Base-by-base conservation (phyloP, 139 green algal genomes). In the Chlamydomonas incerta region DNA sequence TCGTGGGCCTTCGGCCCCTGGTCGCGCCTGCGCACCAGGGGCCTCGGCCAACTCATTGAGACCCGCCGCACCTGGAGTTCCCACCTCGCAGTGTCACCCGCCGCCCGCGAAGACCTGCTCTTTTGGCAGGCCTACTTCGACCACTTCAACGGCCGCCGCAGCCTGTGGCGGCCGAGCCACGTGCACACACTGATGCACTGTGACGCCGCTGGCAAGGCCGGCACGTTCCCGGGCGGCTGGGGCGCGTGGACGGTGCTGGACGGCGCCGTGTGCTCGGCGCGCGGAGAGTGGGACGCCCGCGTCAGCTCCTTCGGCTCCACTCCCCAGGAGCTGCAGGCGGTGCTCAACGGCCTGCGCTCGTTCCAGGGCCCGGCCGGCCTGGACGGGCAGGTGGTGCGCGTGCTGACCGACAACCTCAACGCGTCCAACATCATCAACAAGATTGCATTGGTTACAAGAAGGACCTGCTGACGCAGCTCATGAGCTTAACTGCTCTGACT, bases 131-230 rank as follows among this genome's bases (percentile, higher is more conserved):
- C 1, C 29, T 41, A 23, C 18, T 86, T 86, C 23, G 80, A 86
- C 80, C 10, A 37, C 2, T 79, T 75, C 68, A 86, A 86, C 68
- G n/a, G n/a, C n/a, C n/a, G n/a, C n/a, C n/a, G n/a, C n/a, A n/a
- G n/a, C n/a, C n/a, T n/a, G n/a, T n/a, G 80, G 80, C 47, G 28
- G 2, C 47, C 66, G 14, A 62, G 67, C 41, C 34, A 75, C 28
- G 46, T 63, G 20, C 15, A 66, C 62, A 69, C 41, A 15, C 21
- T 85, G 34, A 85, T 86, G 31, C 52, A 79, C 52, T 79, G 62
- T 17, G 80, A 86, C 52, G 80, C 80, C 35, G 80, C 80, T 11
- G 80, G 80, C 20, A 41, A 33, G 11, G 69, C 80, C 2, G 67
- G 17, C 13, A 29, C 11, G 6, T 47, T 10, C 37, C 23, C 62